These are phyloP conservation scores for Trichoderma aggressivum DNA, from an alignment of 2,329 filamentous ascomycete species.

Conservation along the genomic window DNA sequence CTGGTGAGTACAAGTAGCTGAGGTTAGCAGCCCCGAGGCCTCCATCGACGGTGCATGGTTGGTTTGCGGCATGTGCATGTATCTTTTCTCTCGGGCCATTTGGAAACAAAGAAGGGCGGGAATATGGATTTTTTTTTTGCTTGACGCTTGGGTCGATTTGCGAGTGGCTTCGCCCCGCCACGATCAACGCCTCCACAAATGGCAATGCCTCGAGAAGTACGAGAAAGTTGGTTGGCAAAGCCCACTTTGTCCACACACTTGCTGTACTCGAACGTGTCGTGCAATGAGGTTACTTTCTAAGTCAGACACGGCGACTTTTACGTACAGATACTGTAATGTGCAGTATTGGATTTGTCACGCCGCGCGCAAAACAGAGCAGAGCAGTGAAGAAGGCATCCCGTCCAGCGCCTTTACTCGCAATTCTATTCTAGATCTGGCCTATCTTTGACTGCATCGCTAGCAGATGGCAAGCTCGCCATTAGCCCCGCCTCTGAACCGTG, in stretches of 20 bases:
- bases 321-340: neutral
- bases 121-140: neutral
- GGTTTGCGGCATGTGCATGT: neutral
- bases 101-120: conserved; percentile 4
- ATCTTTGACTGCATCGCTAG: conserved; percentile 10
- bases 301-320: neutral
- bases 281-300: neutral
- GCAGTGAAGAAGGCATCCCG: neutral
- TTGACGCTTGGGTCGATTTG: neutral
- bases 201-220: neutral
- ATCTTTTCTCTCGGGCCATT: neutral
- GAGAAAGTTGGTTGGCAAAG: neutral
- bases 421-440: conserved; percentile 5
- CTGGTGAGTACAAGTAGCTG: too few species aligned
- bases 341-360: neutral
- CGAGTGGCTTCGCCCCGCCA: conserved; percentile 15
- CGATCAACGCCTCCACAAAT: conserved; percentile 15
- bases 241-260: neutral
- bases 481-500: conserved; percentile 1
- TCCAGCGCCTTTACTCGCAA: neutral
- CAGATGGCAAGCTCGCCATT: neutral
- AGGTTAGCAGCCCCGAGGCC: neutral
- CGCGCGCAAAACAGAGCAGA: neutral
- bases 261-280: neutral
- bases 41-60: neutral